Percentiles rank a stretch among this genome's conserved stretches.
Conservation (phyloP, 1,139 yeast species). For the Chernovozyma aurita region DNA sequence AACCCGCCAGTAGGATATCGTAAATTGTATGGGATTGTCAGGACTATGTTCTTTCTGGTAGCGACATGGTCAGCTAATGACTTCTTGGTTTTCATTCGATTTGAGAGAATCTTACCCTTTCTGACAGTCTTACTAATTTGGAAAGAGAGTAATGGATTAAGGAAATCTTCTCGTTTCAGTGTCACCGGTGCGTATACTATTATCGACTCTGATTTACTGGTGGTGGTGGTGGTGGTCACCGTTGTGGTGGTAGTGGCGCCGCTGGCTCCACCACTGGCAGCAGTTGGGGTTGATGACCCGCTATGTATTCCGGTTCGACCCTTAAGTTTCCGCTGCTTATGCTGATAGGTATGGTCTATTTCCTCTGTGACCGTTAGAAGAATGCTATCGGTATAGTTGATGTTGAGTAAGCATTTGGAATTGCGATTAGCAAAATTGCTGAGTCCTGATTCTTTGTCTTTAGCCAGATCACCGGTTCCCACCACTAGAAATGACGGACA, state of each 20-base stretch:
- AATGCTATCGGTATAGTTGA: constrained; percentile 31
- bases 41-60: constrained; percentile 8
- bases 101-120: constrained; percentile 14
- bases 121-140: constrained; percentile 32
- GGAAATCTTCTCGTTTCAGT: neutral
- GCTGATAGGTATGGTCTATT: constrained; percentile 13
- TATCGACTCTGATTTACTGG: constrained; percentile 27
- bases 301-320: neutral
- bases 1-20: constrained; percentile 55
- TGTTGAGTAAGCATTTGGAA: constrained; percentile 19
- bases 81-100: neutral
- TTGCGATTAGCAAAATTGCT: constrained; percentile 16
- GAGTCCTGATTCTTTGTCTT: constrained; percentile 8
- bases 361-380: constrained; percentile 32
- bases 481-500: neutral
- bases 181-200: constrained; percentile 30
- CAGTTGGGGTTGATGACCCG: neutral
- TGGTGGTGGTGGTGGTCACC: constrained; percentile 9
- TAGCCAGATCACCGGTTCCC: constrained; percentile 7
- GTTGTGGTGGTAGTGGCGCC: constrained; percentile 1
- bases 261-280: neutral
- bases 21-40: constrained; percentile 36
- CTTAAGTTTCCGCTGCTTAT: constrained; percentile 1
- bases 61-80: neutral
- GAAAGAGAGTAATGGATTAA: constrained; percentile 30